phyloP scores from a whole-genome alignment of 2,329 filamentous ascomycete species.

The Leptosphaerulina australis region DNA sequence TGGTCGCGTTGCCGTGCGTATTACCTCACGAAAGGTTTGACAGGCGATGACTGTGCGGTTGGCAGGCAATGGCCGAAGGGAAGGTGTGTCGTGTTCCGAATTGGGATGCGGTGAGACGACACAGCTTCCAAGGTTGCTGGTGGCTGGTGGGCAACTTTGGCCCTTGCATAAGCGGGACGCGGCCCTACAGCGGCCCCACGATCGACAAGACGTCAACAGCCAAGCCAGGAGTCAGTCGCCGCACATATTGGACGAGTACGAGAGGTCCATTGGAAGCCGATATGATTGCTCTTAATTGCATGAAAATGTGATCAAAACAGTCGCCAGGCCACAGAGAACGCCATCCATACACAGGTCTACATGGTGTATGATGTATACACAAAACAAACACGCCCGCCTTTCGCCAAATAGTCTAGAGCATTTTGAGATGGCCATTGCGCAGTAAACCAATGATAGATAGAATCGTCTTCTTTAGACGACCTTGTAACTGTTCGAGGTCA shows the following conservation, averaged over 20 bases:
- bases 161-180: conserved; percentile 17
- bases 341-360: conserved; percentile 14
- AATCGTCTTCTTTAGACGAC: conserved; percentile 15
- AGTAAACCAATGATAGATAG: background rate
- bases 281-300: conserved; percentile 1
- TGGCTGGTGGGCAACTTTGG: conserved; percentile 12
- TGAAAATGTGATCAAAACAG: conserved; percentile 3
- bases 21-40: conserved; percentile 16
- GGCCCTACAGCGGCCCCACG: background rate
- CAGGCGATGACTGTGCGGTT: conserved; percentile 23
- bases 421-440: background rate
- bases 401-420: conserved; percentile 8
- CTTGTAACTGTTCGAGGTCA: conserved; percentile 39
- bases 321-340: background rate
- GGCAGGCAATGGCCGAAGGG: conserved; percentile 26
- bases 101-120: conserved; percentile 21
- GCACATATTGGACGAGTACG: background rate
- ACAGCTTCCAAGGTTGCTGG: conserved; percentile 15
- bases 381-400: conserved; percentile 5
- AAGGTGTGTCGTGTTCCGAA: conserved; percentile 20
- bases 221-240: background rate
- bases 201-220: conserved; percentile 14
- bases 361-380: conserved; percentile 16
- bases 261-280: too few relatives aligned
- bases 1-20: conserved; percentile 3